phyloP scores from a whole-genome alignment of 345 rosid genomes.

The Pelargonium nanum region DNA sequence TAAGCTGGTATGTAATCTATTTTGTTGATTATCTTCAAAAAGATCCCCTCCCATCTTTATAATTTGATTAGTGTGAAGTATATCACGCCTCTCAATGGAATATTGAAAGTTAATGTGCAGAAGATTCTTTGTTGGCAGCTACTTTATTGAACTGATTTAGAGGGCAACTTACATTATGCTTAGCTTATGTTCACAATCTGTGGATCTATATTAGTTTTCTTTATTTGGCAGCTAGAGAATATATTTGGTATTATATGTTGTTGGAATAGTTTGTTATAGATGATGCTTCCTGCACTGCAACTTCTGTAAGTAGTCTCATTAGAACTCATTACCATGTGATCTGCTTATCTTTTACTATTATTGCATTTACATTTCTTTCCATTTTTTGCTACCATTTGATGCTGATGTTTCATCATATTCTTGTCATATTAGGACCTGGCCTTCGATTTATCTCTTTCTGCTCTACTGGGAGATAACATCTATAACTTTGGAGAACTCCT shows the following conservation, averaged over 20 bases:
- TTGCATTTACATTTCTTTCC: neutral
- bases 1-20: slow-evolving; percentile 55
- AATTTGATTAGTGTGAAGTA: too few relatives aligned
- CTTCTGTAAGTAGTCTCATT: neutral
- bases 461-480: slow-evolving; percentile 94
- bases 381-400: slow-evolving; percentile 1
- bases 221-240: too few relatives aligned
- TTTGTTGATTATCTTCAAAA: neutral
- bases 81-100: too few relatives aligned
- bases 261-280: too few relatives aligned
- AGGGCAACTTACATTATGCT: too few relatives aligned
- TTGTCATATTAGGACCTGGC: slow-evolving; percentile 76
- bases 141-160: too few relatives aligned
- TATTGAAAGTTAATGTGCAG: too few relatives aligned
- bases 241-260: too few relatives aligned
- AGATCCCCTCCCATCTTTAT: neutral
- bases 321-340: neutral
- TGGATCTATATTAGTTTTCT: too few relatives aligned
- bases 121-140: too few relatives aligned
- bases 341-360: neutral
- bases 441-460: slow-evolving; percentile 92
- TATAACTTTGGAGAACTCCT: slow-evolving; percentile 97
- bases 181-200: too few relatives aligned
- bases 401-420: slow-evolving; percentile 5
- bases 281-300: neutral